Conservation (phyloP, 2,329 filamentous ascomycete species). For the Tolypocladium endophyticum region DNA sequence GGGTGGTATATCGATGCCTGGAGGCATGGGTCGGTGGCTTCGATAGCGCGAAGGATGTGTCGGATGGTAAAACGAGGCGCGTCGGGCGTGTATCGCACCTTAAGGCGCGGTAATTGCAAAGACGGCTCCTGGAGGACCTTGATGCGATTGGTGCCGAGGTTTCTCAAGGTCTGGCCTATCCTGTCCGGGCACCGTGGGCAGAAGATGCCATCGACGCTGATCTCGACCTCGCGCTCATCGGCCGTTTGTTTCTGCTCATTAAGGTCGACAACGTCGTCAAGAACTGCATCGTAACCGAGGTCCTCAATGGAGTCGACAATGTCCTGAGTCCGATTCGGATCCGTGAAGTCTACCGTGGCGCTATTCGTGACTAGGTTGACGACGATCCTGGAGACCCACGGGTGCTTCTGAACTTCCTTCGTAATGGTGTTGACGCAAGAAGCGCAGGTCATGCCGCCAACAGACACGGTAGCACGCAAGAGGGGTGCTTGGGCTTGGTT, state of each 20-base stretch:
- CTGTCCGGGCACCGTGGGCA: slow-evolving; percentile 59
- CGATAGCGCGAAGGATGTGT: slow-evolving; percentile 58
- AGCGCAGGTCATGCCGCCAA: slow-evolving; percentile 66
- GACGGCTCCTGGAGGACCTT: slow-evolving; percentile 45
- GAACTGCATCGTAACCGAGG: slow-evolving; percentile 54
- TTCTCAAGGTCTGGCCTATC: slow-evolving; percentile 41
- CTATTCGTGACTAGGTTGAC: slow-evolving; percentile 61
- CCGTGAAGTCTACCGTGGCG: slow-evolving; percentile 46
- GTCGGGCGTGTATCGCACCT: slow-evolving; percentile 58
- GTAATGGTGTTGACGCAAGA: slow-evolving; percentile 57
- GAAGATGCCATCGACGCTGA: slow-evolving; percentile 62
- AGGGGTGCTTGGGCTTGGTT: slow-evolving; percentile 3
- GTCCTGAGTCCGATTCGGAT: slow-evolving; percentile 17
- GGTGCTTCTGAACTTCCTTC: slow-evolving; percentile 41
- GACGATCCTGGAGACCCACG: slow-evolving; percentile 45
- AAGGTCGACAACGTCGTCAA: slow-evolving; percentile 38
- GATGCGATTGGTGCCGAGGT: slow-evolving; percentile 38
- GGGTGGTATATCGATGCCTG: slow-evolving; percentile 64
- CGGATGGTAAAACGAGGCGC: slow-evolving; percentile 65
- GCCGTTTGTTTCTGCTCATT: slow-evolving; percentile 27
- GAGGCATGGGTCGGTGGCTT: slow-evolving; percentile 55
- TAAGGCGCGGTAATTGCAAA: slow-evolving; percentile 54
- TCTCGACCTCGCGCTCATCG: slow-evolving; percentile 46
- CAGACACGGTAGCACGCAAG: slow-evolving; percentile 44
- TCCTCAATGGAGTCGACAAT: slow-evolving; percentile 42